Percentiles rank a stretch among this genome's conserved stretches.
These are phyloP conservation scores for Arthrobotrys megalospora DNA, from an alignment of 2,329 filamentous ascomycete species.

Conservation along the genomic window DNA sequence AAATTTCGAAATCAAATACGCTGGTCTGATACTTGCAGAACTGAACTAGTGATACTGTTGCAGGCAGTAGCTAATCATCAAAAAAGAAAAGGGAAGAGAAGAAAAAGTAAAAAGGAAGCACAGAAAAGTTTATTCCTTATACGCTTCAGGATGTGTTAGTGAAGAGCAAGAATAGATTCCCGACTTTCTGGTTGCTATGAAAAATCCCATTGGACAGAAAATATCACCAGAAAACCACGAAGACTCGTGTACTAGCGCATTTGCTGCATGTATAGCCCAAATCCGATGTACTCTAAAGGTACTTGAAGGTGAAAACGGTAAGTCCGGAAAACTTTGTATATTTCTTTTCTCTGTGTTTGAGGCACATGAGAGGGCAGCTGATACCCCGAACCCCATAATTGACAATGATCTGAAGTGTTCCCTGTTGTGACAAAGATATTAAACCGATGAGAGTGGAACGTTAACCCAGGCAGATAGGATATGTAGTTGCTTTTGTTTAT, in stretches of 20 bases:
- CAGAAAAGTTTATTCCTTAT: constrained; percentile 3
- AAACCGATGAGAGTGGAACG: constrained; percentile 50
- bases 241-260: background rate
- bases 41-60: constrained; percentile 2
- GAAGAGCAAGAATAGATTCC: constrained; percentile 51
- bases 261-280: constrained; percentile 13
- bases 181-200: constrained; percentile 43
- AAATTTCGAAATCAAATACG: constrained; percentile 34
- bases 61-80: background rate
- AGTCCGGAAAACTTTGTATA: constrained; percentile 46
- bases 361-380: constrained; percentile 62
- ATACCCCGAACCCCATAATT: constrained; percentile 54
- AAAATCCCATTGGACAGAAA: constrained; percentile 34
- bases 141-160: background rate
- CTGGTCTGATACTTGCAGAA: constrained; percentile 21
- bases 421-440: constrained; percentile 26
- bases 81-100: constrained; percentile 14
- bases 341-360: constrained; percentile 55
- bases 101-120: constrained; percentile 10
- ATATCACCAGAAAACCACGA: constrained; percentile 5
- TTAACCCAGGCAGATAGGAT: constrained; percentile 33
- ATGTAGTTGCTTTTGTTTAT: constrained; percentile 29
- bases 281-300: constrained; percentile 16
- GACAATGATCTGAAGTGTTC: constrained; percentile 47
- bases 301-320: constrained; percentile 22